A percentile compares a stretch with the other conserved stretches of the same genome.
These are phyloP conservation scores for Excoecaria agallocha DNA, from an alignment of 345 rosid genomes.

Conservation along the genomic window DNA sequence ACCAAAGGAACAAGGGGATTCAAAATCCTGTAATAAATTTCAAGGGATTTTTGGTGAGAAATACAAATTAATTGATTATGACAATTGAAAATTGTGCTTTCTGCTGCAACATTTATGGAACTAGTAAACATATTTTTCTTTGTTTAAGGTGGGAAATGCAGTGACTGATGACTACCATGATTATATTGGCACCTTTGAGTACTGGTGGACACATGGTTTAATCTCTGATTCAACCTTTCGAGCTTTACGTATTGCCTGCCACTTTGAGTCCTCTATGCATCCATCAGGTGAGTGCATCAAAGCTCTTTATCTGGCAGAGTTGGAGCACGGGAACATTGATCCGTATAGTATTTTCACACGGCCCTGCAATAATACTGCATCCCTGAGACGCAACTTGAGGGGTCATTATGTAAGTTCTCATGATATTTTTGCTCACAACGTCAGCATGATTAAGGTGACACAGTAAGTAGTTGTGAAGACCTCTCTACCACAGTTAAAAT, in stretches of 20 bases:
- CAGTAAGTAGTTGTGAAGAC: not conserved
- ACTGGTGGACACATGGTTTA: slow-evolving; percentile 97
- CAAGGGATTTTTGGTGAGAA: slow-evolving; percentile 85
- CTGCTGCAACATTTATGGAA: slow-evolving; percentile 12
- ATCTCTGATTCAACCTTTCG: slow-evolving; percentile 83
- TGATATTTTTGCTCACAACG: too few species aligned
- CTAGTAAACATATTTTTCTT: not conserved
- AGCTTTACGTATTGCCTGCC: slow-evolving; percentile 50
- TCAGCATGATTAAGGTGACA: not conserved
- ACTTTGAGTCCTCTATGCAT: slow-evolving; percentile 56
- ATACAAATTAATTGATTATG: not conserved
- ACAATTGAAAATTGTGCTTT: not conserved
- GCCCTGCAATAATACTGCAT: slow-evolving; percentile 60
- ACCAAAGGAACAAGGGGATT: slow-evolving; percentile 59
- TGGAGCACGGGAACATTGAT: slow-evolving; percentile 80
- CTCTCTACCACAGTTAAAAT: not conserved
- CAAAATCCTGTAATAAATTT: slow-evolving; percentile 70
- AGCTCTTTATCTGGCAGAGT: slow-evolving; percentile 51
- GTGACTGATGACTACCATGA: slow-evolving; percentile 92
- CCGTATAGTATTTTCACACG: slow-evolving; percentile 83
- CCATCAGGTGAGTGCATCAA: slow-evolving; percentile 62
- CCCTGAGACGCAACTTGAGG: slow-evolving; percentile 50
- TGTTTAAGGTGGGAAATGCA: slow-evolving; percentile 79
- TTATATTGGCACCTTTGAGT: slow-evolving; percentile 78
- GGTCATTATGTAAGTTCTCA: slow-evolving; percentile 70